Evolutionary conservation across 805 yeast genomes (phyloP).

Genomic region (Kodamaea leandrae): DNA sequence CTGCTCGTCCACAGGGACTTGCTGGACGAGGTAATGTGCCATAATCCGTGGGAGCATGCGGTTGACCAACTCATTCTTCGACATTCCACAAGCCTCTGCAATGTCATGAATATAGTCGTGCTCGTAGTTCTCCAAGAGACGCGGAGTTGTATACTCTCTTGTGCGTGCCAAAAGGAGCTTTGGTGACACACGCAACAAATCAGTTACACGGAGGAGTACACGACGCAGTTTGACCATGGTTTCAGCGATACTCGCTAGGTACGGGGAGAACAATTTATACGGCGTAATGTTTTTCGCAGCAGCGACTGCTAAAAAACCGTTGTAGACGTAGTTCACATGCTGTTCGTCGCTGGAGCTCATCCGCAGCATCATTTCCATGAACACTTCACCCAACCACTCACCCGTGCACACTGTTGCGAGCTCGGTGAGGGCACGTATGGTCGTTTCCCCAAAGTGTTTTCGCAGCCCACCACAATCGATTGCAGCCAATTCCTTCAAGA

Average conservation of each 20-base stretch:
- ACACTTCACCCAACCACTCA: conserved; percentile 62
- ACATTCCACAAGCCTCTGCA: conserved; percentile 48
- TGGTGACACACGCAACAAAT: conserved; percentile 60
- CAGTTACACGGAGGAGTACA: conserved; percentile 59
- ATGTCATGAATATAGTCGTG: conserved; percentile 62
- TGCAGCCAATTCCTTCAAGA: conserved; percentile 43
- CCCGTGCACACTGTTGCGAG: conserved; percentile 61
- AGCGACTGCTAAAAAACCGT: conserved; percentile 60
- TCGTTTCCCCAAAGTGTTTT: conserved; percentile 53
- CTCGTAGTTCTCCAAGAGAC: conserved; percentile 64
- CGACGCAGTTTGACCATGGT: conserved; percentile 58
- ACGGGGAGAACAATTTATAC: conserved; percentile 78
- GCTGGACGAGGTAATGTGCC: conserved; percentile 56
- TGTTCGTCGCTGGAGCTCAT: conserved; percentile 58
- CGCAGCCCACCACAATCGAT: conserved; percentile 35
- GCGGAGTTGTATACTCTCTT: conserved; percentile 71
- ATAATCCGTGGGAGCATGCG: conserved; percentile 51
- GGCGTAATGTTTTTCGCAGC: conserved; percentile 57
- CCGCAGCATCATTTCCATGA: conserved; percentile 62
- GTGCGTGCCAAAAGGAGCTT: conserved; percentile 67
- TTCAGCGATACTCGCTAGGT: conserved; percentile 67
- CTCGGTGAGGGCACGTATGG: conserved; percentile 60
- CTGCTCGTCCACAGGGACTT: conserved; percentile 44
- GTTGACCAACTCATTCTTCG: conserved; percentile 47
- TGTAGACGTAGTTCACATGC: conserved; percentile 66